These are phyloP conservation scores for Serendipita sp. DNA, from an alignment of 768 basidiomycete species.

Conservation along the genomic window DNA sequence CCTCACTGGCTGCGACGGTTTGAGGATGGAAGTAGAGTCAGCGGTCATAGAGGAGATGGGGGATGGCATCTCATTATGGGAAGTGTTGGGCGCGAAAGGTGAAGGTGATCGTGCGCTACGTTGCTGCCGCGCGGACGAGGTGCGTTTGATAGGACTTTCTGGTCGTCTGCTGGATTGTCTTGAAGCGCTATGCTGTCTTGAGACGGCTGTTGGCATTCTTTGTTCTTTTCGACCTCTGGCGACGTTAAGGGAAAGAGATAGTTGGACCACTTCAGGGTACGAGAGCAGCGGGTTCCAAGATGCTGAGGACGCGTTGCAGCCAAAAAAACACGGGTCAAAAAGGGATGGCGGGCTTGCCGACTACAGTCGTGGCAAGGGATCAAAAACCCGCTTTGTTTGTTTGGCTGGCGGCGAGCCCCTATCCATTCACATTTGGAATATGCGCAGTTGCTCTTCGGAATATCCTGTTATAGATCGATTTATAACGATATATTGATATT, in stretches of 20 bases:
- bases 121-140: neutral
- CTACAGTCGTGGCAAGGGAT: neutral
- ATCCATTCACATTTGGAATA: neutral
- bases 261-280: too few relatives aligned
- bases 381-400: neutral
- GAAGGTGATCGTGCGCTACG: conserved; percentile 2
- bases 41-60: neutral
- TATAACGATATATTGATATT: neutral
- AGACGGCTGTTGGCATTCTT: neutral
- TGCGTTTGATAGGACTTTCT: conserved; percentile 3
- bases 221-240: too few relatives aligned
- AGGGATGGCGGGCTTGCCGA: neutral
- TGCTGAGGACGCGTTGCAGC: too few relatives aligned
- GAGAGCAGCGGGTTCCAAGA: too few relatives aligned
- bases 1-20: neutral
- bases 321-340: neutral
- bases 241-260: too few relatives aligned
- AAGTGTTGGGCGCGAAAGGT: conserved; percentile 2
- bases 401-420: neutral
- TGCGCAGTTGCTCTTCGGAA: neutral
- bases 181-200: conserved; percentile 4
- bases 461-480: neutral
- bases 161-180: neutral
- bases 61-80: neutral
- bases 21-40: neutral